A percentile compares a stretch with the other conserved stretches of the same genome.
Evolutionary conservation across 2,329 filamentous ascomycete genomes (phyloP).

Genomic region (Aspergillus sp.): DNA sequence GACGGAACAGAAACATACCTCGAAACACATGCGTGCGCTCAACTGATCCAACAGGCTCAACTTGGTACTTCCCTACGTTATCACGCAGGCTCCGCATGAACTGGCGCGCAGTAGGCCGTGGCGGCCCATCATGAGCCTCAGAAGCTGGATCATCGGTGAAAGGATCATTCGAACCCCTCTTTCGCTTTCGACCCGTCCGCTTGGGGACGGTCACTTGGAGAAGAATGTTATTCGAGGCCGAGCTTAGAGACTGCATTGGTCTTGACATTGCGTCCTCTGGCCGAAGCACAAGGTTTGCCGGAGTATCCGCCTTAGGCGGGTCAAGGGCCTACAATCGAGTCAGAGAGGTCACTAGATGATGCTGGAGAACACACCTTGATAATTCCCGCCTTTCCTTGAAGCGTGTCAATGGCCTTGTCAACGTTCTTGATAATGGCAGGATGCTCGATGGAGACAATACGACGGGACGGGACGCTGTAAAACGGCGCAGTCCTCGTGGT

Average conservation of each 20-base stretch:
- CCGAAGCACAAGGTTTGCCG: conserved; percentile 70
- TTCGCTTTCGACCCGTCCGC: conserved; percentile 81
- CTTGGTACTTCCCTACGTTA: conserved; percentile 64
- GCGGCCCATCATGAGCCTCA: conserved; percentile 12
- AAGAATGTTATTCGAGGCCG: conserved; percentile 76
- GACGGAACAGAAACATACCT: conserved; percentile 43
- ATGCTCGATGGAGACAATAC: conserved; percentile 64
- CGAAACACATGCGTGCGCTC: conserved; percentile 84
- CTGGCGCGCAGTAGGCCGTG: conserved; percentile 26
- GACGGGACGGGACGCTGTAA: conserved; percentile 52
- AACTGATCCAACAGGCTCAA: conserved; percentile 71
- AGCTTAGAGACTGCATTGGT: conserved; percentile 73
- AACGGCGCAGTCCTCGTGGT: conserved; percentile 43
- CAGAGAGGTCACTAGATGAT: background rate
- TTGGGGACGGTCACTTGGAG: conserved; percentile 85
- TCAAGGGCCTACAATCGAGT: conserved; percentile 43
- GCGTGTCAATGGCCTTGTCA: conserved; percentile 62
- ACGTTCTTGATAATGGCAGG: conserved; percentile 65
- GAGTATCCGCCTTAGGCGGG: conserved; percentile 46
- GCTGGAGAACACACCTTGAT: conserved; percentile 45
- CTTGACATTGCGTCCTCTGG: conserved; percentile 77
- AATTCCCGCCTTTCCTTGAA: conserved; percentile 58
- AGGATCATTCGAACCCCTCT: conserved; percentile 69
- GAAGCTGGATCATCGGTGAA: conserved; percentile 52
- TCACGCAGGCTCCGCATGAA: conserved; percentile 60